phyloP scores from a whole-genome alignment of 192 early-diverging fungal species.

The Coemansia sp. region DNA sequence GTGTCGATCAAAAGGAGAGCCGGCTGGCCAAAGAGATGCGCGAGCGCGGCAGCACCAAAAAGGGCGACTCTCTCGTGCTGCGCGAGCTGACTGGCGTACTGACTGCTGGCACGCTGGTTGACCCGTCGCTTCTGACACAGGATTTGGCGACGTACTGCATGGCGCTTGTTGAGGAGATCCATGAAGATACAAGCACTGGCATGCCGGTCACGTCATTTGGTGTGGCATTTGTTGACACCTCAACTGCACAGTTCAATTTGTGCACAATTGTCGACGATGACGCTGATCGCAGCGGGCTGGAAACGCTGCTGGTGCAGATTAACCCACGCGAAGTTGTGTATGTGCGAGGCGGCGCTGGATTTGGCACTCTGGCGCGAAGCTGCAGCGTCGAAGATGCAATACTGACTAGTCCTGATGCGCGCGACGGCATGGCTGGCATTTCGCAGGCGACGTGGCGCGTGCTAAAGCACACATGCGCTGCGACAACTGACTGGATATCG shows the following conservation, averaged over 20 bases:
- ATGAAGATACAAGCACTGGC: constrained; percentile 7
- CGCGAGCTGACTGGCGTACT: constrained; percentile 84
- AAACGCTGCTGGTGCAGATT: constrained; percentile 90
- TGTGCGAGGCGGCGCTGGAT: constrained; percentile 48
- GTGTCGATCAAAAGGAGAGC: constrained; percentile 97
- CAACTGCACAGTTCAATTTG: constrained; percentile 88
- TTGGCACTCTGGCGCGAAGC: constrained; percentile 18
- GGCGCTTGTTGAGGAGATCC: constrained; percentile 73
- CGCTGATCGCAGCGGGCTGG: constrained; percentile 79
- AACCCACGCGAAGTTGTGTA: constrained; percentile 88
- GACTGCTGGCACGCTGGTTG: constrained; percentile 89
- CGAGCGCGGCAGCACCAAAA: constrained; percentile 57
- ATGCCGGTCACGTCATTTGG: constrained; percentile 62
- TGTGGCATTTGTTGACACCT: constrained; percentile 91
- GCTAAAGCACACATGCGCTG: constrained; percentile 49
- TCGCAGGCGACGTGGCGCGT: constrained; percentile 51
- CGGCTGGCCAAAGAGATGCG: constrained; percentile 91
- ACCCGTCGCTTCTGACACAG: constrained; percentile 77
- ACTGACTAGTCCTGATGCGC: constrained; percentile 38
- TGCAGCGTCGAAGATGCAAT: constrained; percentile 5
- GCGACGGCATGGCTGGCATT: constrained; percentile 53
- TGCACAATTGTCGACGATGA: constrained; percentile 77
- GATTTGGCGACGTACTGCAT: constrained; percentile 96
- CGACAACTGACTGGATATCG: constrained; percentile 47
- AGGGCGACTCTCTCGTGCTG: constrained; percentile 76